Conservation (phyloP, 805 yeast genomes). For the Sugiyamaella valdiviana region DNA sequence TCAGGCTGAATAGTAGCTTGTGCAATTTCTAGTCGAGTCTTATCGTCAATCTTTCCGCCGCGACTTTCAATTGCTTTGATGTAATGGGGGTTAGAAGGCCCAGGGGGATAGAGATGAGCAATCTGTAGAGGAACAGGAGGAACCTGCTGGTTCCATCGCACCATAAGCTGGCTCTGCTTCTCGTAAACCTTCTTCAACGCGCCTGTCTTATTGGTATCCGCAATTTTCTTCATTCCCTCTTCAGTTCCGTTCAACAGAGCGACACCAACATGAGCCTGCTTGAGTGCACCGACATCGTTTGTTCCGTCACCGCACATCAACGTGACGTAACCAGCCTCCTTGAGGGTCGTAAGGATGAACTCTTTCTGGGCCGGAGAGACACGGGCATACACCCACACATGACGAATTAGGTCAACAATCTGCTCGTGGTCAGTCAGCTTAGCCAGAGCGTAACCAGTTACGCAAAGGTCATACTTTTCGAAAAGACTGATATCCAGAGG, state of each 20-base stretch:
- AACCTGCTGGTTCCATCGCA: constrained; percentile 61
- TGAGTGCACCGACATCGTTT: constrained; percentile 98
- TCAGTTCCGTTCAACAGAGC: constrained; percentile 97
- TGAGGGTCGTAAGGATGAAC: constrained; percentile 73
- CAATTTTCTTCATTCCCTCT: constrained; percentile 83
- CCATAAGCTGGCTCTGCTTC: constrained; percentile 75
- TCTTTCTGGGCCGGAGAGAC: constrained; percentile 97
- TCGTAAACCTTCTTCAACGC: constrained; percentile 61
- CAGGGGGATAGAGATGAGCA: constrained; percentile 96
- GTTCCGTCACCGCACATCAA: constrained; percentile 99
- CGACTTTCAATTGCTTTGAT: constrained; percentile 76
- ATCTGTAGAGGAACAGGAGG: constrained; percentile 81
- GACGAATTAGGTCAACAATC: constrained; percentile 65
- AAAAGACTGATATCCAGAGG: constrained; percentile 53
- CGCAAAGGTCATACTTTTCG: constrained; percentile 72
- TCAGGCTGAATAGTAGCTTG: constrained; percentile 32
- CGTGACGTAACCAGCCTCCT: constrained; percentile 84
- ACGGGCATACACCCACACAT: constrained; percentile 96
- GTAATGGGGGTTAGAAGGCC: constrained; percentile 83
- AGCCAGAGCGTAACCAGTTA: constrained; percentile 85
- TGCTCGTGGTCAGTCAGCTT: constrained; percentile 62
- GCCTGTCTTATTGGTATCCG: constrained; percentile 69
- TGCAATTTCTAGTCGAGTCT: constrained; percentile 37
- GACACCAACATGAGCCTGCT: constrained; percentile 97
- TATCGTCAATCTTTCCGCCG: constrained; percentile 72